Conservation (phyloP, 345 rosid species). For the Toxicodendron radicans region DNA sequence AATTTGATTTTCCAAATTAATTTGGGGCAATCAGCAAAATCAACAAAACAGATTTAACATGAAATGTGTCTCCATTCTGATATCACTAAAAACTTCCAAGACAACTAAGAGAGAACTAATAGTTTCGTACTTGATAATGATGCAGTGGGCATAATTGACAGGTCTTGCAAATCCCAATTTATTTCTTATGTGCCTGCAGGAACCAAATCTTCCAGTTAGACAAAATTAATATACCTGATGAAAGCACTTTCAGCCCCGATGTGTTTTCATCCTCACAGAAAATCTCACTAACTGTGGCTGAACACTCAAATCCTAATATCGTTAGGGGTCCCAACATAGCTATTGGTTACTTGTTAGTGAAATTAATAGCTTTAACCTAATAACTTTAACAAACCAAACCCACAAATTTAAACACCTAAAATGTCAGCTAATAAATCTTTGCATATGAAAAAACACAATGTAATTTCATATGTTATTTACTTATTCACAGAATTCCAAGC, state of each 20-base stretch:
- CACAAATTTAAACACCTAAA: background rate
- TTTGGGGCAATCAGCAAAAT: background rate
- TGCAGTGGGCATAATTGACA: slow-evolving; percentile 55
- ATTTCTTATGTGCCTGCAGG: slow-evolving; percentile 96
- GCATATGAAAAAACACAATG: too few species aligned
- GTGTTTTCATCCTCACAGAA: background rate
- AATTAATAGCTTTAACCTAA: background rate
- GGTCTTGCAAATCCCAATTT: slow-evolving; percentile 42
- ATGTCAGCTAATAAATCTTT: background rate
- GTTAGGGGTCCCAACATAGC: background rate
- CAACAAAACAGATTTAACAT: background rate
- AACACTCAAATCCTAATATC: background rate
- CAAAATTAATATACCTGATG: slow-evolving; percentile 25
- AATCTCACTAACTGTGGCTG: background rate
- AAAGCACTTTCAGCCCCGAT: slow-evolving; percentile 19
- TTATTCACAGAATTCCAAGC: too few species aligned
- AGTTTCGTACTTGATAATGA: slow-evolving; percentile 65
- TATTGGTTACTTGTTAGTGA: background rate
- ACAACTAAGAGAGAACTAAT: slow-evolving; percentile 28
- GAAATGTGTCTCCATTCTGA: slow-evolving; percentile 5
- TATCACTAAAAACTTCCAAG: slow-evolving; percentile 27
- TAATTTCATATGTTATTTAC: too few species aligned
- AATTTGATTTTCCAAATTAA: background rate
- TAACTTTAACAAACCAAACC: background rate
- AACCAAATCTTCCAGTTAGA: slow-evolving; percentile 72